These are phyloP conservation scores for Psilocybe cyanescens DNA, from an alignment of 768 basidiomycete species.

Conservation along the genomic window DNA sequence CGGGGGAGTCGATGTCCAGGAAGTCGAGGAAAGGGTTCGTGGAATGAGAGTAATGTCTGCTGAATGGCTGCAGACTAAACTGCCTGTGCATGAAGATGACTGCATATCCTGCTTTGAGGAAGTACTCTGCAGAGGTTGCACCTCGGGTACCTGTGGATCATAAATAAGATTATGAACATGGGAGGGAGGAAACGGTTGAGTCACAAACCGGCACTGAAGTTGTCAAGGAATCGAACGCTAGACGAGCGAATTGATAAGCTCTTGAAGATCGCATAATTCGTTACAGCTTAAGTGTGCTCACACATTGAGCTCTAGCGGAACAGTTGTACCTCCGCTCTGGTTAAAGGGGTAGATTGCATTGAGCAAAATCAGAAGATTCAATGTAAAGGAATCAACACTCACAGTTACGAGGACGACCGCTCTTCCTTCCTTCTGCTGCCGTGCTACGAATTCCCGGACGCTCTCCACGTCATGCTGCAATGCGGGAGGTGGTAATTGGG, in stretches of 20 bases:
- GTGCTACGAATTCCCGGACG: slow-evolving; percentile 70
- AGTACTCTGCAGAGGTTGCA: slow-evolving; percentile 97
- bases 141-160: slow-evolving; percentile 82
- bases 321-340: slow-evolving; percentile 97
- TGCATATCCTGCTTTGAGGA: slow-evolving; percentile 91
- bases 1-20: slow-evolving; percentile 63
- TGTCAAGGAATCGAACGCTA: slow-evolving; percentile 97
- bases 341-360: slow-evolving; percentile 13
- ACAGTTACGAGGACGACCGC: slow-evolving; percentile 95
- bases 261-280: slow-evolving; percentile 14
- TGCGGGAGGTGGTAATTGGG: slow-evolving; percentile 76
- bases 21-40: slow-evolving; percentile 98
- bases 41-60: slow-evolving; percentile 96
- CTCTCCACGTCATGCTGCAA: slow-evolving; percentile 69
- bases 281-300: slow-evolving; percentile 51
- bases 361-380: background rate
- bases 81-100: slow-evolving; percentile 99
- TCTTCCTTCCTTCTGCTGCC: slow-evolving; percentile 65
- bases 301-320: slow-evolving; percentile 98
- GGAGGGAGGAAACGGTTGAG: background rate
- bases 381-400: slow-evolving; percentile 29
- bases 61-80: slow-evolving; percentile 97
- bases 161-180: slow-evolving; percentile 9
- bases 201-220: slow-evolving; percentile 91
- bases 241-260: slow-evolving; percentile 28